Evolutionary conservation across 441 rosid genomes (phyloP).

Genomic region (Euphorbia schlechtendalii): DNA sequence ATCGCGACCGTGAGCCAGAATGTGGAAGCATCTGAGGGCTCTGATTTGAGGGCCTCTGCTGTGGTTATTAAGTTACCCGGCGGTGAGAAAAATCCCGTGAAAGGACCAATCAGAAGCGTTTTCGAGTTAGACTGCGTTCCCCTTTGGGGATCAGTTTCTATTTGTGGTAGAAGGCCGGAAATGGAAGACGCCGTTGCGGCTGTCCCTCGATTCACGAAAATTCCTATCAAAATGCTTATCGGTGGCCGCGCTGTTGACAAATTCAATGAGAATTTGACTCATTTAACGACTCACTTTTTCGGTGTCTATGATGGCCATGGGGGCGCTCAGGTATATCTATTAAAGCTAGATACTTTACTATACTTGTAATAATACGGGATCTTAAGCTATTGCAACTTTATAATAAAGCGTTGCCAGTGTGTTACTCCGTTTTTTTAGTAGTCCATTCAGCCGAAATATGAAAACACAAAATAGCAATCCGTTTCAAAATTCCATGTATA

Average conservation of each 20-base stretch:
- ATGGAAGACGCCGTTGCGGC: slow-evolving; percentile 78
- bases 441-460: too few relatives aligned
- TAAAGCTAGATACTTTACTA: slow-evolving; percentile 8
- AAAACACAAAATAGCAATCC: too few relatives aligned
- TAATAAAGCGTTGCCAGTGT: too few relatives aligned
- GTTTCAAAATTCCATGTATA: too few relatives aligned
- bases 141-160: slow-evolving; percentile 72
- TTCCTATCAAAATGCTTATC: slow-evolving; percentile 77
- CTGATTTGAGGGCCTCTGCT: slow-evolving; percentile 43
- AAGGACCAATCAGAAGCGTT: slow-evolving; percentile 49
- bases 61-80: slow-evolving; percentile 57
- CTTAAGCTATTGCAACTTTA: background rate
- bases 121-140: slow-evolving; percentile 76
- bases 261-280: slow-evolving; percentile 50
- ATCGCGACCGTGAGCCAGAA: slow-evolving; percentile 40
- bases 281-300: slow-evolving; percentile 65
- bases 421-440: too few relatives aligned
- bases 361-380: background rate
- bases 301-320: slow-evolving; percentile 98
- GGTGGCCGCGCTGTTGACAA: slow-evolving; percentile 49
- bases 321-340: slow-evolving; percentile 69
- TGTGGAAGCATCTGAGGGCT: slow-evolving; percentile 30
- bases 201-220: slow-evolving; percentile 54
- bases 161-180: slow-evolving; percentile 71
- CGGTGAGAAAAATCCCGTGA: slow-evolving; percentile 35